Evolutionary conservation across 2,329 filamentous ascomycete genomes (phyloP), one percentile per base, ranked within the genome.

Genomic region (Neonectria ditissima): DNA sequence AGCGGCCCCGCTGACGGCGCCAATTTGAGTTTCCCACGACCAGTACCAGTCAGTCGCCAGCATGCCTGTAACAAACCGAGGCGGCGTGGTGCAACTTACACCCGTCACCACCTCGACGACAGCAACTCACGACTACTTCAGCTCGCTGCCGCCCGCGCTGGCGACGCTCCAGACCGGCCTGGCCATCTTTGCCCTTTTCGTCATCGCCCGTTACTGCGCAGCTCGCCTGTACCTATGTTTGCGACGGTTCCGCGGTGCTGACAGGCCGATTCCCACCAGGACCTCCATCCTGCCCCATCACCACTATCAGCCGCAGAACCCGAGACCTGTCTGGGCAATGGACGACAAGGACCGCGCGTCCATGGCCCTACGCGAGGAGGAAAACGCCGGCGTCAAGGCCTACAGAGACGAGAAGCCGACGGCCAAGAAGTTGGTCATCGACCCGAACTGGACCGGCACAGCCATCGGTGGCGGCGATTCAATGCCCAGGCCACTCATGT

Each of bases 41-140:
- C 34, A 37, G 34, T 37, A 37, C 53, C 64, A 73, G 68, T 53
- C 65, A 74, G 69, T 71, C 62, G 69, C 64, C 69, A 70, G 53
- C 70, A 76, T 78, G 74, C 74, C 74, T 53, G 70, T 67, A 61
- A 72, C 77, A 69, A 75, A 73, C 72, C 74, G 71, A 76, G 73
- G 64, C 59, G 72, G 64, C 59, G 66, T 68, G 73, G 65, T 73
- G 58, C 72, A 70, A 75, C 65, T 74, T 71, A 73, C 72, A 68
- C 66, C 74, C 68, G 69, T 68, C 69, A 72, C 71, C 67, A 73
- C 67, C 62, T 66, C 66, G 52, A 66, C 68, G 55, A 69, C 66
- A 56, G 63, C 67, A 54, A 57, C 62, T 60, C 61, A 60, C 62
- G 65, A 74, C 71, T 76, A 76, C 73, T 76, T 77, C 63, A 78